phyloP scores from a whole-genome alignment of 2,329 filamentous ascomycete genomes.

The Aspergillus nomiae region DNA sequence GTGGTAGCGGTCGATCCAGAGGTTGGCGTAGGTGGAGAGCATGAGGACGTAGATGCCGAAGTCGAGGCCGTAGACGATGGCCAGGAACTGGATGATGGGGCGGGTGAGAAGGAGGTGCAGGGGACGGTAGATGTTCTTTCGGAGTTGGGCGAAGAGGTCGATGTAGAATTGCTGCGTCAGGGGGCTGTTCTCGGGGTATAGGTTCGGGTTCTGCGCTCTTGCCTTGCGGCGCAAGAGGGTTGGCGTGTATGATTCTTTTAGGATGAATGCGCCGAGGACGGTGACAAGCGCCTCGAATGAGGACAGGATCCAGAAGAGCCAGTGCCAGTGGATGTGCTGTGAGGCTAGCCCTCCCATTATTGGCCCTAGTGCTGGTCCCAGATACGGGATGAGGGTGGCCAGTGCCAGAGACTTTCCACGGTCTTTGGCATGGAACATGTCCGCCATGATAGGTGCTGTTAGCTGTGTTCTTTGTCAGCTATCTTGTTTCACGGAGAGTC shows the following conservation, averaged over 20 bases:
- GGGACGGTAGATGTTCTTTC: not conserved
- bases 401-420: constrained; percentile 6
- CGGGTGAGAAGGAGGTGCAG: not conserved
- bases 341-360: constrained; percentile 5
- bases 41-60: constrained; percentile 4
- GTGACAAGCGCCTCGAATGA: not conserved
- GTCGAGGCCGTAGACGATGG: not conserved
- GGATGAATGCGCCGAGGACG: not conserved
- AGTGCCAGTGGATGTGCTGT: constrained; percentile 7
- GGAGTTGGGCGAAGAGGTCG: not conserved
- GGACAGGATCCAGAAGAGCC: constrained; percentile 10
- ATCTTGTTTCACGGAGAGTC: not conserved
- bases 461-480: not conserved
- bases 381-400: constrained; percentile 4
- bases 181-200: not conserved
- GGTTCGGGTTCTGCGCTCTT: not conserved
- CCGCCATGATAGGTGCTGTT: constrained; percentile 3
- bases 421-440: constrained; percentile 6
- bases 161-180: not conserved
- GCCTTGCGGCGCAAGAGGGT: constrained; percentile 2
- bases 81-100: constrained; percentile 1
- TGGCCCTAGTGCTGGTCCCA: constrained; percentile 6
- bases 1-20: constrained; percentile 3
- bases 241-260: constrained; percentile 3
- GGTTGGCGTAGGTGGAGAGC: constrained; percentile 1